Percentiles rank a stretch among this genome's conserved stretches.
These are phyloP conservation scores for Diaporthe sp. DNA, from an alignment of 2,329 filamentous ascomycete species.

Conservation along the genomic window DNA sequence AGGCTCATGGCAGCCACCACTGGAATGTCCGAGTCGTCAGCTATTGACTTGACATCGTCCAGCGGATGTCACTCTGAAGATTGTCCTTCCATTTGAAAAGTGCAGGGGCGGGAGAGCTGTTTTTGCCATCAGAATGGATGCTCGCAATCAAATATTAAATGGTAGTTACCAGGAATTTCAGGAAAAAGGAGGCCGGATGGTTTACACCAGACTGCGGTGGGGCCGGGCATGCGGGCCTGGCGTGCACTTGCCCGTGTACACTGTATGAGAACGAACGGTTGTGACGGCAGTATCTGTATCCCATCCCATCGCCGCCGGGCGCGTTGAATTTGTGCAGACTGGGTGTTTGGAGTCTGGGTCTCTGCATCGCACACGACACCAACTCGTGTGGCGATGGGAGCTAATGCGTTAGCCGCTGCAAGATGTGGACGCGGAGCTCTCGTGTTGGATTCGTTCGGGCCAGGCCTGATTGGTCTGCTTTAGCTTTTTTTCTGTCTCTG, in stretches of 20 bases:
- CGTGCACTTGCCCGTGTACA: conserved; percentile 4
- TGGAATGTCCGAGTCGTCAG: conserved; percentile 29
- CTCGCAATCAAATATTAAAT: conserved; percentile 19
- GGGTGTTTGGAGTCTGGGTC: background rate
- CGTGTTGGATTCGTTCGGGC: conserved; percentile 19
- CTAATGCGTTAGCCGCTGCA: conserved; percentile 23
- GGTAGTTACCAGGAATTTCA: background rate
- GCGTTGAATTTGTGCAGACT: conserved; percentile 25
- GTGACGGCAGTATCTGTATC: conserved; percentile 6
- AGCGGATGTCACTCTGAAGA: conserved; percentile 19
- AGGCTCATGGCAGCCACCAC: conserved; percentile 33
- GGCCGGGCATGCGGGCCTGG: conserved; percentile 25
- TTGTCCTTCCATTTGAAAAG: conserved; percentile 7
- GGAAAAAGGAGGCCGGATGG: conserved; percentile 27
- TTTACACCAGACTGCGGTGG: conserved; percentile 33
- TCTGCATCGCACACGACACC: conserved; percentile 20
- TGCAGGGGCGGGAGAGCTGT: conserved; percentile 2
- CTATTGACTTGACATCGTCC: conserved; percentile 4
- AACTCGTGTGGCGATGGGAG: conserved; percentile 16
- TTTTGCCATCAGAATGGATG: conserved; percentile 20
- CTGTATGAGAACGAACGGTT: conserved; percentile 15
- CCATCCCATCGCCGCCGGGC: conserved; percentile 8
- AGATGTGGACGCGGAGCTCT: conserved; percentile 17
- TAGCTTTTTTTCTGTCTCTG: conserved; percentile 18
- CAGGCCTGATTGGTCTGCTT: conserved; percentile 19